Evolutionary conservation across 1,284 basidiomycete genomes (phyloP).

Genomic region (Ceratobasidium theobromae): DNA sequence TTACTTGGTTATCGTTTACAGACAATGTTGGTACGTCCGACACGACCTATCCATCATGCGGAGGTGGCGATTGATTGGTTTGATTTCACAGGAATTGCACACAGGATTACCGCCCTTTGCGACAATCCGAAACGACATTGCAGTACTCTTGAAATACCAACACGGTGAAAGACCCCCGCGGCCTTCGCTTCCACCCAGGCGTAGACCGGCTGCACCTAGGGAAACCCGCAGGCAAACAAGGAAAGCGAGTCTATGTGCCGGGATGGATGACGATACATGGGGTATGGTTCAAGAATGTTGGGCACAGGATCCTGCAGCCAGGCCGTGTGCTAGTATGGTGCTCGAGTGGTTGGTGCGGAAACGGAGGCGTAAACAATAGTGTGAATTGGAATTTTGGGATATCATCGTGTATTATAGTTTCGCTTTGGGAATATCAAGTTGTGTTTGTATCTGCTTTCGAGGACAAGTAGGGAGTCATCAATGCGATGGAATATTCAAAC

Average conservation of each 20-base stretch:
- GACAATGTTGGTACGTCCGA: conserved; percentile 16
- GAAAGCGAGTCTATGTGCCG: neutral
- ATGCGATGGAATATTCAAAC: too few relatives aligned
- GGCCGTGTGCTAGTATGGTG: neutral
- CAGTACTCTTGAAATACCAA: conserved; percentile 19
- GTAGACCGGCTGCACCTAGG: too few relatives aligned
- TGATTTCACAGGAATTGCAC: conserved; percentile 1
- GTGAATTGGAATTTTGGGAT: neutral
- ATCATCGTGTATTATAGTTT: neutral
- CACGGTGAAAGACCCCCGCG: neutral
- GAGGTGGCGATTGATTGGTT: too few relatives aligned
- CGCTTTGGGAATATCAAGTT: too few relatives aligned
- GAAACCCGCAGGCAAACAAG: too few relatives aligned
- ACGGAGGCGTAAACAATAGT: neutral
- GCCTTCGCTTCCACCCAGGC: neutral
- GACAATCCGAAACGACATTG: conserved; percentile 1
- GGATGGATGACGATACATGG: neutral
- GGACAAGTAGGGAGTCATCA: too few relatives aligned
- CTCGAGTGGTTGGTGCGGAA: neutral
- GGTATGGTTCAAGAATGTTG: neutral
- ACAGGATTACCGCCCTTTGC: conserved; percentile 12
- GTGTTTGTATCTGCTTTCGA: too few relatives aligned
- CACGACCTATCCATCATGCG: too few relatives aligned
- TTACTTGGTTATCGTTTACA: neutral
- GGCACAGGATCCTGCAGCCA: neutral